These are phyloP conservation scores for Hibiscus trionum DNA, from an alignment of 345 rosid genomes.

Conservation along the genomic window DNA sequence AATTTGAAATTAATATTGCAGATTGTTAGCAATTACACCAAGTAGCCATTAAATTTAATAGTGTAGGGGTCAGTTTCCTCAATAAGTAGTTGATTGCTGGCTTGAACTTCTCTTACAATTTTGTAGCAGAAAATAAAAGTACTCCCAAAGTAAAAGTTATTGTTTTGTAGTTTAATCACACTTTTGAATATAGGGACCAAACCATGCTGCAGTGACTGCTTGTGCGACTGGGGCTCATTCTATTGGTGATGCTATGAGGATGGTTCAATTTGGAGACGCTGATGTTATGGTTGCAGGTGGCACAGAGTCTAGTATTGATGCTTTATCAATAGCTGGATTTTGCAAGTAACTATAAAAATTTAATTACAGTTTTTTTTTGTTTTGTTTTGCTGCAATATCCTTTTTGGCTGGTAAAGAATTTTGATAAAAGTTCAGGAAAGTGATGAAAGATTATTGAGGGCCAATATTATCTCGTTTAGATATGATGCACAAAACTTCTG, in stretches of 20 bases:
- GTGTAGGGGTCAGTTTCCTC: background rate
- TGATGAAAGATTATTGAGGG: background rate
- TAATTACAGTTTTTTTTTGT: background rate
- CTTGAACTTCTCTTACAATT: background rate
- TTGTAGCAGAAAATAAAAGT: background rate
- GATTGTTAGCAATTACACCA: background rate
- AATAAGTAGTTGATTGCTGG: slow-evolving; percentile 2
- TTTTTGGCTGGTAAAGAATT: background rate
- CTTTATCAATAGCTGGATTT: slow-evolving; percentile 91
- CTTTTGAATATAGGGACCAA: slow-evolving; percentile 74
- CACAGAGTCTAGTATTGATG: slow-evolving; percentile 93
- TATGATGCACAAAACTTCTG: background rate
- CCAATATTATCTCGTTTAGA: background rate
- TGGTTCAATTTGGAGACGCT: slow-evolving; percentile 94
- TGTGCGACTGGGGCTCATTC: slow-evolving; percentile 99
- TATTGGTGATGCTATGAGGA: slow-evolving; percentile 92
- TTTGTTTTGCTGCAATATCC: background rate
- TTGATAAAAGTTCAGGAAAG: background rate
- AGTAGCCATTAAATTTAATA: background rate
- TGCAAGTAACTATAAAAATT: slow-evolving; percentile 43
- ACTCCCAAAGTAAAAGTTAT: background rate
- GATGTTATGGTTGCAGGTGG: slow-evolving; percentile 98
- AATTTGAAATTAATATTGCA: background rate
- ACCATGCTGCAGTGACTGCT: slow-evolving; percentile 98
- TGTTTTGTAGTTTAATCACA: slow-evolving; percentile 13